phyloP scores from a whole-genome alignment of 208 protist species.

The Trypanosoma cruzi region DNA sequence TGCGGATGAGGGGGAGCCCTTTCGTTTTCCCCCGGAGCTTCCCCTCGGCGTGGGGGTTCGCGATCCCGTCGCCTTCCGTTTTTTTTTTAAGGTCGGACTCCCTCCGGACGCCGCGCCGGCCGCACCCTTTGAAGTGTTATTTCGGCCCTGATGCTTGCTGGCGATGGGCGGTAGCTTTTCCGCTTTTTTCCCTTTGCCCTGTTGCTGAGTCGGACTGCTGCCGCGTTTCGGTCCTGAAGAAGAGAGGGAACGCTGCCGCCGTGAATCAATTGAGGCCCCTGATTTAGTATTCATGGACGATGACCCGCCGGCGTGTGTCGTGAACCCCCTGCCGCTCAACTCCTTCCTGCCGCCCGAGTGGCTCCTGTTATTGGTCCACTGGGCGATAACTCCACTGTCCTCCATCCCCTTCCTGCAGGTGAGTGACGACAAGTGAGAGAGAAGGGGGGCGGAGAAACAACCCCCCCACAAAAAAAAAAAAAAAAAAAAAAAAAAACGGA shows the following conservation, averaged over 20 bases:
- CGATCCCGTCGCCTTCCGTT: constrained; percentile 6
- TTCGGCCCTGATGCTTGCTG: neutral
- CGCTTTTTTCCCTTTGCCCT: neutral
- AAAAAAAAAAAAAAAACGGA: constrained; percentile 25
- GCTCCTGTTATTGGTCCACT: constrained; percentile 10
- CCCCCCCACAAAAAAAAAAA: constrained; percentile 6
- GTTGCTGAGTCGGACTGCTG: neutral
- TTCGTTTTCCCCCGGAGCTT: neutral
- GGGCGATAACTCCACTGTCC: constrained; percentile 20
- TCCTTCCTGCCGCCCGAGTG: neutral
- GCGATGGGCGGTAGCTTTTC: neutral
- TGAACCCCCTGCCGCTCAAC: neutral
- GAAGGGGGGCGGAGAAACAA: neutral
- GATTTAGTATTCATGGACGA: neutral
- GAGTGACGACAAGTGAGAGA: constrained; percentile 6
- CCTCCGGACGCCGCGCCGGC: neutral
- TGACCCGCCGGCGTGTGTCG: neutral
- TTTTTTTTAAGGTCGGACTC: neutral
- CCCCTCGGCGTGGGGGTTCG: neutral
- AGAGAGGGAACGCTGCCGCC: neutral
- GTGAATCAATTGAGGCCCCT: neutral
- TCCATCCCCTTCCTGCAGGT: constrained; percentile 12
- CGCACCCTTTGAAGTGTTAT: neutral
- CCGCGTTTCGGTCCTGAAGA: neutral
- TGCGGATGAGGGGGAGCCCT: neutral